Evolutionary conservation across 2,329 filamentous ascomycete species (phyloP), one percentile per base, ranked within the genome.

Genomic region (Alternaria ventricosa): DNA sequence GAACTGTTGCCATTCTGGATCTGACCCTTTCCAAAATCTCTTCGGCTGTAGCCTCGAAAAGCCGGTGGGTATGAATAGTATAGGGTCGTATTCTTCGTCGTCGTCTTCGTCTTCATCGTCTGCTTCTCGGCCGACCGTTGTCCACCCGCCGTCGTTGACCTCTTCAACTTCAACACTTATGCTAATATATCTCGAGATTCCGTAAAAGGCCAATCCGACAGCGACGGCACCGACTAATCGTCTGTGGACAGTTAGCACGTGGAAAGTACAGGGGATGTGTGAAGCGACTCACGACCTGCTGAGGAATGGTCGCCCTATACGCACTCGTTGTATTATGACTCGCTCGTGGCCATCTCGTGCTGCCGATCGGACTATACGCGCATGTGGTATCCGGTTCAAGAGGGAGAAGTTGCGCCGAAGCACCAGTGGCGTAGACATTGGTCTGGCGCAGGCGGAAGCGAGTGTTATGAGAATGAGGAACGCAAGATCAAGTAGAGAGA

Each of bases 1-100:
- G 59, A 85, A 86, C 57, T 83, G 83, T 69, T 85, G 81, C 85
- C 84, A 86, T 66, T 86, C 85, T 4, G 84, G 84, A 77, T 86
- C 85, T n/a, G 80, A 82, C 23, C 82, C 83, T 68, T 79, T 83
- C 75, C 85, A 86, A 61, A 76, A 85, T 4, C 75, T 79, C 36
- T 74, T 70, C 5, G 79, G 81, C 13, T 22, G 33, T 60, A 80
- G 77, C 54, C 75, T 80, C n/a, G 83, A 77, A 68, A 82, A 81
- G 6, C 83, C 83, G 23, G 86, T 75, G 22, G 85, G 84, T 27
- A 87, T 80, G 75, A 87, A 87, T 15, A 83, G 63, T 13, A 80
- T 60, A 33, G 64, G 70, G n/a, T 77, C 74, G 8, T 79, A 78
- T 0, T 77, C 75, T 1, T 72, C 69, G 3, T 75, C 75, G 3